Evolutionary conservation across 106 monocot genomes (phyloP), one percentile per base, ranked within the genome.

Genomic region (Allium fistulosum): DNA sequence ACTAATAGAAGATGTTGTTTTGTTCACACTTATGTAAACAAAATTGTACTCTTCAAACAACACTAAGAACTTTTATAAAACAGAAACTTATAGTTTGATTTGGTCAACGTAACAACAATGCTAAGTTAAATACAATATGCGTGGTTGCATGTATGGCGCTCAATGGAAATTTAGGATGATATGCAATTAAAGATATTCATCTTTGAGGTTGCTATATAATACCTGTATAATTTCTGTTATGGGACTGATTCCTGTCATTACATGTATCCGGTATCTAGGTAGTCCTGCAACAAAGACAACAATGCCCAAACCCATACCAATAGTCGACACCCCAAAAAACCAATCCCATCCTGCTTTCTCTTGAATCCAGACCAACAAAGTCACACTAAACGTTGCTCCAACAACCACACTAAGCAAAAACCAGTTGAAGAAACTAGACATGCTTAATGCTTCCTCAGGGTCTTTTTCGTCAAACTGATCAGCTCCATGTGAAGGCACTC

Each of bases 371-470:
- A 72, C 78, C 26, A 85, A 10, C 26, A 85, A 45, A 2, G 79
- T 81, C 27, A 78, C 59, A 56, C 81, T 78, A 37, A 81, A 26
- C 4, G 66, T 16, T 0, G 61, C 81, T n/a, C 81, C 85, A 26
- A 57, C 2, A 51, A 65, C 67, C 48, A 71, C 48, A 51, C 72
- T 70, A 17, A 81, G 72, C 11, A 85, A 17, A 62, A 81, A 62
- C 72, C 69, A 81, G 72, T 81, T 85, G 76, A 85, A 85, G 69
- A 53, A 77, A 48, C 72, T 74, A 18, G 82, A 82, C 71, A 70
- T 69, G 26, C 55, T 69, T 60, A 37, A 47, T 22, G 26, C 47
- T 73, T 74, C 82, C 46, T 26, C 4, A 22, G 82, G 74, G 71
- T 74, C 62, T 5, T 53, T 59, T 52, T 64, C 68, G 53, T 81